Evolutionary conservation across 2,329 filamentous ascomycete species (phyloP).

Genomic region (Penicillium hesseltinei): DNA sequence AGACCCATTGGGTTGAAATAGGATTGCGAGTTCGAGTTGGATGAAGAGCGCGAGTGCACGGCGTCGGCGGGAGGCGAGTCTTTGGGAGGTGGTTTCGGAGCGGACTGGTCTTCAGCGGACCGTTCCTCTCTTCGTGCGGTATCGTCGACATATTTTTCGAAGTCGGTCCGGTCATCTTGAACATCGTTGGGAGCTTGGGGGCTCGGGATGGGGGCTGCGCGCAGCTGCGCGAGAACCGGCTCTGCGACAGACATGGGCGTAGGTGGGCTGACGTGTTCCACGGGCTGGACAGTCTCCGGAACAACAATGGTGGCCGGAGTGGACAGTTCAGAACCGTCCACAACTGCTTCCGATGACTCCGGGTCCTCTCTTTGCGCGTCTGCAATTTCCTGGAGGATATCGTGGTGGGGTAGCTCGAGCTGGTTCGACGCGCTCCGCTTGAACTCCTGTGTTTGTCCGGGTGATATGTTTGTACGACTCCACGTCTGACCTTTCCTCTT

Average conservation of each 20-base stretch:
- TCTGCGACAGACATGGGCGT: slow-evolving; percentile 34
- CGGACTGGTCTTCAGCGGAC: slow-evolving; percentile 21
- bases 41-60: slow-evolving; percentile 27
- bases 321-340: slow-evolving; percentile 14
- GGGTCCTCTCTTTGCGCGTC: slow-evolving; percentile 11
- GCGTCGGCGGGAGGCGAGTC: slow-evolving; percentile 27
- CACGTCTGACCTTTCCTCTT: slow-evolving; percentile 40
- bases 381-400: slow-evolving; percentile 16
- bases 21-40: slow-evolving; percentile 38
- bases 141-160: slow-evolving; percentile 44
- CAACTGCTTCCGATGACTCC: slow-evolving; percentile 18
- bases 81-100: slow-evolving; percentile 38
- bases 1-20: slow-evolving; percentile 48
- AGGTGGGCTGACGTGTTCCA: slow-evolving; percentile 10
- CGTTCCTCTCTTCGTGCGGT: slow-evolving; percentile 34
- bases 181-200: slow-evolving; percentile 12
- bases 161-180: slow-evolving; percentile 36
- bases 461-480: slow-evolving; percentile 24
- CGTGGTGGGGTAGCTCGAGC: slow-evolving; percentile 21
- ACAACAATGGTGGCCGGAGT: slow-evolving; percentile 7
- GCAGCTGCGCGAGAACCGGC: slow-evolving; percentile 23
- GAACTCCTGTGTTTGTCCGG: slow-evolving; percentile 14
- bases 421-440: slow-evolving; percentile 22
- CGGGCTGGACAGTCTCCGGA: slow-evolving; percentile 11
- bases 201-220: slow-evolving; percentile 15